phyloP scores from a whole-genome alignment of 805 yeast species.

The Saccharomycopsis selenospora region DNA sequence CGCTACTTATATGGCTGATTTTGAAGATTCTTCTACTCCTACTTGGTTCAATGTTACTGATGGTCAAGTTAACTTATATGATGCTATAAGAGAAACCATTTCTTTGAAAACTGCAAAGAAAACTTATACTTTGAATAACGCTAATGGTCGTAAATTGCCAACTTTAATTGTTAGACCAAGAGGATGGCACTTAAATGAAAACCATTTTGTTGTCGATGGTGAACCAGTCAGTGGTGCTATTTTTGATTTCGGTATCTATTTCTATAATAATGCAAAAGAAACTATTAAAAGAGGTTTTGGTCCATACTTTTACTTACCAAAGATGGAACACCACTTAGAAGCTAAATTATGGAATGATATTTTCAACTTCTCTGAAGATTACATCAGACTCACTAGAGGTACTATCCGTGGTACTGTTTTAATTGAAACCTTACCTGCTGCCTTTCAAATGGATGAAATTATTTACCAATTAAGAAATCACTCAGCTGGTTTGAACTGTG shows the following conservation, averaged over 20 bases:
- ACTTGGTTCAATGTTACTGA: conserved; percentile 61
- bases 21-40: conserved; percentile 67
- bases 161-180: conserved; percentile 48
- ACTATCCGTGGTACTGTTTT: conserved; percentile 66
- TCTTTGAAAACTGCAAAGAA: conserved; percentile 31
- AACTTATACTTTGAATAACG: conserved; percentile 40
- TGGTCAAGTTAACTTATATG: conserved; percentile 65
- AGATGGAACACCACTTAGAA: conserved; percentile 71
- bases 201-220: conserved; percentile 59
- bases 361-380: conserved; percentile 58
- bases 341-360: conserved; percentile 72
- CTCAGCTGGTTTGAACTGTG: conserved; percentile 68
- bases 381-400: conserved; percentile 55
- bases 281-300: conserved; percentile 51
- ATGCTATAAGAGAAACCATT: conserved; percentile 56
- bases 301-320: conserved; percentile 68
- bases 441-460: conserved; percentile 73
- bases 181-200: conserved; percentile 70
- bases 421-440: conserved; percentile 67
- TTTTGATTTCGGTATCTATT: conserved; percentile 64
- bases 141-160: conserved; percentile 39
- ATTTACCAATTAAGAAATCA: conserved; percentile 66
- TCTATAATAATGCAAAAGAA: conserved; percentile 62
- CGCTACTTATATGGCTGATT: conserved; percentile 71
- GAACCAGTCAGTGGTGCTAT: conserved; percentile 59